Evolutionary conservation across 192 early-diverging fungal genomes (phyloP), one percentile per base, ranked within the genome.

Genomic region (Gamsiella multidivaricata): DNA sequence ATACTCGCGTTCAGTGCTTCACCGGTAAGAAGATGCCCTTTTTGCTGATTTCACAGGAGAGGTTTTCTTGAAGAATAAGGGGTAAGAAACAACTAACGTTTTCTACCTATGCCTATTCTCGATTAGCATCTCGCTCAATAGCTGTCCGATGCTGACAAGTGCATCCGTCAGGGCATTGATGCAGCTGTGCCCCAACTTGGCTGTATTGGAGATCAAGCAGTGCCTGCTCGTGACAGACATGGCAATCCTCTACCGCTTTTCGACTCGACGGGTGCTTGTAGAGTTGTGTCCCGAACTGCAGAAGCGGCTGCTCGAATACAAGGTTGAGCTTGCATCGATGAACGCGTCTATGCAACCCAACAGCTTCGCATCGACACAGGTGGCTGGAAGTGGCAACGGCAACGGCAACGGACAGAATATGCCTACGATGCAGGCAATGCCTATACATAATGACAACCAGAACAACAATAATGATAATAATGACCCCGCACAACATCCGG

Each of bases 201-300:
- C 80, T 3, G 85, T 87, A 3, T 81, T 87, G 54, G 83, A 84
- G 53, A 83, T 87, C 52, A 84, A 84, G 42, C 80, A 87, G 43
- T 87, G 85, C 37, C 78, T 82, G 23, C 46, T 80, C 29, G 65
- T 87, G 2, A 69, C 81, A 32, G 85, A 87, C 54, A 85, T 84
- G 85, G 80, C 70, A 5, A 79, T 80, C 0, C 53, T 87, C 3
- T 84, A 80, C 17, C 80, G 82, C 8, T 70, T 87, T 34, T 83
- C 83, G 2, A 56, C 75, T 2, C 65, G 81, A 5, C 79, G 82
- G 15, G 81, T 87, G 0, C 64, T 84, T 1, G 70, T 87, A 12
- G 82, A 80, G 14, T 32, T 84, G 25, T 87, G 85, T 42, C 81
- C 82, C 15, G 67, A 81, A 26, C 80, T 85, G 18, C 84, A 80